Evolutionary conservation across 2,329 filamentous ascomycete species (phyloP).

Genomic region (Pestalotiopsis sp.): DNA sequence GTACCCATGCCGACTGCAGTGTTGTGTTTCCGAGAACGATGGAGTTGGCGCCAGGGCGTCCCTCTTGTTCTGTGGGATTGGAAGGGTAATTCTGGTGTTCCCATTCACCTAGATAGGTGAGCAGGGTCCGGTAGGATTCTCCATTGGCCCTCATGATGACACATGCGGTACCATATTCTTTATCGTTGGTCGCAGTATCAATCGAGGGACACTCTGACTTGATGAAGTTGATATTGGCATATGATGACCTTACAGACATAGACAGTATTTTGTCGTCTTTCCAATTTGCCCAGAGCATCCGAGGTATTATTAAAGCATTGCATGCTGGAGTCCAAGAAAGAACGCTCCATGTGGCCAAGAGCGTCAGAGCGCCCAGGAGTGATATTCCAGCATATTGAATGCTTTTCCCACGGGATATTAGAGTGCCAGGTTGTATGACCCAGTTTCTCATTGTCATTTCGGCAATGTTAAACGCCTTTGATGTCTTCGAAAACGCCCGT

Average conservation of each 20-base stretch:
- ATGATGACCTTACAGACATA: not conserved
- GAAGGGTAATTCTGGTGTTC: not conserved
- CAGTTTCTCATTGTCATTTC: constrained; percentile 5
- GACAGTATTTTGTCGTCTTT: not conserved
- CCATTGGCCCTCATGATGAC: not conserved
- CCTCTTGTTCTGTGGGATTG: not conserved
- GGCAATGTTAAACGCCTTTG: constrained; percentile 3
- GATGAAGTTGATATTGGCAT: constrained; percentile 1
- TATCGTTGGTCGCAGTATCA: not conserved
- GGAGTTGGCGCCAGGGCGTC: not conserved
- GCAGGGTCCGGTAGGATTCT: not conserved
- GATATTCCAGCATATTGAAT: not conserved
- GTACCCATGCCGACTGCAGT: not conserved
- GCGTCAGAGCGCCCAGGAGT: not conserved
- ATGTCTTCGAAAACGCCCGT: not conserved
- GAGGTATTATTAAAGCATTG: not conserved
- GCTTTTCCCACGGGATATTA: too few species aligned
- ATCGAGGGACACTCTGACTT: not conserved
- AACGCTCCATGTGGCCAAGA: not conserved
- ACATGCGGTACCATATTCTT: not conserved
- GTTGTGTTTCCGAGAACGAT: constrained; percentile 2
- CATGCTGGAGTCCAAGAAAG: not conserved
- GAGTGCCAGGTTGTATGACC: not conserved
- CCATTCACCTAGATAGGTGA: not conserved
- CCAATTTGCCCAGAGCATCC: not conserved